Evolutionary conservation across 2,329 filamentous ascomycete genomes (phyloP).

Genomic region (Pseudogymnoascus sp.): DNA sequence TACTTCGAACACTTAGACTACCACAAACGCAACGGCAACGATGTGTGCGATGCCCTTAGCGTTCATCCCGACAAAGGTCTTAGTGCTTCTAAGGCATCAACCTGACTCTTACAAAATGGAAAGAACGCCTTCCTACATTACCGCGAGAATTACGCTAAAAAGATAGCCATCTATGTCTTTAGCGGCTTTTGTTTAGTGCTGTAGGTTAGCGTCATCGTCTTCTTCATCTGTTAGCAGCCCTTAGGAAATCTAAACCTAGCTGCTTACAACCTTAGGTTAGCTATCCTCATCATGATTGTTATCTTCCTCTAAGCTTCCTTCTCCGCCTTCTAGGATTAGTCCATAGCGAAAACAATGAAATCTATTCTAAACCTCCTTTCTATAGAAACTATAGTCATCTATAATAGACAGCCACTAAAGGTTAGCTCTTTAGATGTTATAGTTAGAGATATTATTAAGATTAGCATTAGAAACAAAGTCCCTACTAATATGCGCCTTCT

Average conservation of each 20-base stretch:
- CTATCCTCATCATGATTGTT: slow-evolving; percentile 41
- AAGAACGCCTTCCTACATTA: slow-evolving; percentile 36
- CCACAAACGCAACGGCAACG: slow-evolving; percentile 31
- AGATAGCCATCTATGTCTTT: slow-evolving; percentile 38
- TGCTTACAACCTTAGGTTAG: slow-evolving; percentile 38
- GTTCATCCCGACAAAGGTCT: slow-evolving; percentile 32
- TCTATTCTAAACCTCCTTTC: slow-evolving; percentile 42
- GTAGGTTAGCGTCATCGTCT: slow-evolving; percentile 41
- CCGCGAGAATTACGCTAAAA: slow-evolving; percentile 38
- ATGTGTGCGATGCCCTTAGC: slow-evolving; percentile 36
- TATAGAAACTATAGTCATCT: slow-evolving; percentile 37
- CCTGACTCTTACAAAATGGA: slow-evolving; percentile 35
- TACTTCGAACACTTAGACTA: slow-evolving; percentile 38
- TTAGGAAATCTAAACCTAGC: slow-evolving; percentile 38
- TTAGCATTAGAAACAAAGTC: slow-evolving; percentile 86
- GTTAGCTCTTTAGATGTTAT: slow-evolving; percentile 47
- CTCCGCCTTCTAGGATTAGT: slow-evolving; percentile 43
- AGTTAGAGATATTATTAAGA: slow-evolving; percentile 83
- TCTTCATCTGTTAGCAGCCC: slow-evolving; percentile 43
- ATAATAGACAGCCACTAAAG: slow-evolving; percentile 39
- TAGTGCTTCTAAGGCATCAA: slow-evolving; percentile 29
- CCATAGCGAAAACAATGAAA: slow-evolving; percentile 40
- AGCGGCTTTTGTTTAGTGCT: slow-evolving; percentile 43
- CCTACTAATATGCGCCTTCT: slow-evolving; percentile 81
- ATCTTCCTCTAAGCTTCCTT: slow-evolving; percentile 42